Percentiles rank a stretch among this genome's conserved stretches.
phyloP scores from a whole-genome alignment of 2,329 filamentous ascomycete genomes.

The Penicillium digitatum region DNA sequence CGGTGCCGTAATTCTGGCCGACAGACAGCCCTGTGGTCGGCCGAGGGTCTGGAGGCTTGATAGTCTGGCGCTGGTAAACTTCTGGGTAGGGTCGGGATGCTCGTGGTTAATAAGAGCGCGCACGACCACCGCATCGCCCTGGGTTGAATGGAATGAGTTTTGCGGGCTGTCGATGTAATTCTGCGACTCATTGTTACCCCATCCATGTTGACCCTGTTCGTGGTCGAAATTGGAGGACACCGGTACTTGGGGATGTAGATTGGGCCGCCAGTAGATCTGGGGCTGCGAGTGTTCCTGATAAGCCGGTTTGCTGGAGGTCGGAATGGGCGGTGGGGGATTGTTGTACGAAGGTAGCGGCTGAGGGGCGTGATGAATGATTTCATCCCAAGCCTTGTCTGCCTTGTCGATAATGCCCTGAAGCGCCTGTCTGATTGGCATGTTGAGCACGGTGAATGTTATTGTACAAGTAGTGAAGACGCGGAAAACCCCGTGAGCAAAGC shows the following conservation, averaged over 20 bases:
- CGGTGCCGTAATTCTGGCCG: slow-evolving; percentile 21
- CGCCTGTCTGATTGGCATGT: slow-evolving; percentile 26
- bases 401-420: slow-evolving; percentile 22
- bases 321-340: slow-evolving; percentile 21
- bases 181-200: slow-evolving; percentile 25
- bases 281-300: slow-evolving; percentile 21
- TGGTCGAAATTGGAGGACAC: slow-evolving; percentile 22
- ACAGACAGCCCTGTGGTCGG: slow-evolving; percentile 24
- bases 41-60: slow-evolving; percentile 23
- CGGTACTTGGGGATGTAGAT: slow-evolving; percentile 19
- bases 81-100: slow-evolving; percentile 20
- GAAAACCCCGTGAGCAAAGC: slow-evolving; percentile 11
- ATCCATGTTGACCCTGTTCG: slow-evolving; percentile 24
- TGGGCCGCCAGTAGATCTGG: slow-evolving; percentile 23
- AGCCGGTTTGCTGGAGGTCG: slow-evolving; percentile 20
- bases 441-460: slow-evolving; percentile 15
- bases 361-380: slow-evolving; percentile 11
- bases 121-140: slow-evolving; percentile 23
- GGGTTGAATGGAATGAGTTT: slow-evolving; percentile 24
- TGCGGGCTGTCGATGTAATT: slow-evolving; percentile 23
- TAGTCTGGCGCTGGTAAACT: slow-evolving; percentile 24
- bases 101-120: slow-evolving; percentile 24
- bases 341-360: slow-evolving; percentile 13
- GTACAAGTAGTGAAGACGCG: slow-evolving; percentile 5
- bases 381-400: slow-evolving; percentile 23